phyloP scores from a whole-genome alignment of 257 asterid genomes.

The Solanum clarkiae region DNA sequence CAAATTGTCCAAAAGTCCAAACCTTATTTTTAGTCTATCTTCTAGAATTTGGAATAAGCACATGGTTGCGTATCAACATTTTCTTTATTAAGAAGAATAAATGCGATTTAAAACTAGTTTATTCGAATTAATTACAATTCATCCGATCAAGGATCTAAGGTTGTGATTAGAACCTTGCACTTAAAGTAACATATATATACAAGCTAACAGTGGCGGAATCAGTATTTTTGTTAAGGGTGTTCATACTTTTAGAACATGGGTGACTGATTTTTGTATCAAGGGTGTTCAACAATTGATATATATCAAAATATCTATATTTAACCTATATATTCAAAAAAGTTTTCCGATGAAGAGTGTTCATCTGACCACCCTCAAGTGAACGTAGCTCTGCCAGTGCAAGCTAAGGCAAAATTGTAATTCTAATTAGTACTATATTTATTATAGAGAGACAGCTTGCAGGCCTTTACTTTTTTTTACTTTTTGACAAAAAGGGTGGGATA shows the following conservation, averaged over 20 bases:
- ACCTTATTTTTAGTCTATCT: background rate
- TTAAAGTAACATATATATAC: background rate
- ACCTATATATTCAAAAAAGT: too few relatives aligned
- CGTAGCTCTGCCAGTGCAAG: background rate
- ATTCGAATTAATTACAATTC: background rate
- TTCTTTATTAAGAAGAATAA: background rate
- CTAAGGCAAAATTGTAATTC: background rate
- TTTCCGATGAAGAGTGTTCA: rapidly evolving
- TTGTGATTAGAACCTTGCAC: background rate
- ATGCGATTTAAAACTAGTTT: background rate
- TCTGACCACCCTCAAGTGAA: too few relatives aligned
- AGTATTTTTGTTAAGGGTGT: too few relatives aligned
- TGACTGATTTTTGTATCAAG: too few relatives aligned
- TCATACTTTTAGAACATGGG: too few relatives aligned
- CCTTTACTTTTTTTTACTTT: background rate
- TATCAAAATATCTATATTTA: too few relatives aligned
- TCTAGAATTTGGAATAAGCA: background rate
- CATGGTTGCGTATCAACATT: background rate
- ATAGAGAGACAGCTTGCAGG: background rate
- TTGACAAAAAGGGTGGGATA: background rate
- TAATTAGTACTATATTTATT: background rate
- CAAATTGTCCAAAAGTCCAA: background rate
- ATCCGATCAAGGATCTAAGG: background rate
- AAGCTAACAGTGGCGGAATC: too few relatives aligned
- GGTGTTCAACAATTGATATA: too few relatives aligned